Conservation (phyloP, 106 monocot species). For the Amphibolis antarctica region DNA sequence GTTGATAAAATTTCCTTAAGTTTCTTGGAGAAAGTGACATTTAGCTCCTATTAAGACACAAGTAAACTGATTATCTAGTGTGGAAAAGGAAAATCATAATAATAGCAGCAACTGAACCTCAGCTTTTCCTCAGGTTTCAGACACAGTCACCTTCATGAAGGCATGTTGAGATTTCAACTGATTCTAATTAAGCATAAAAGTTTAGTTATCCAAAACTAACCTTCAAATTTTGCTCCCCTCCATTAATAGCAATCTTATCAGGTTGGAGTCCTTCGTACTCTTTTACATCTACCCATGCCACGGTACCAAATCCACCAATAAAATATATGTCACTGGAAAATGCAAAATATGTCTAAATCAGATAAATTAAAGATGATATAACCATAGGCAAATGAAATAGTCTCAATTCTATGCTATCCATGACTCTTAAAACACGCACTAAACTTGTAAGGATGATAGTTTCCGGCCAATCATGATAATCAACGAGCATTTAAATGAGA, state of each 20-base stretch:
- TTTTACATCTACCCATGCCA: constrained; percentile 81
- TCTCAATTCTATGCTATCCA: too few relatives aligned
- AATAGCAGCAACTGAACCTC: neutral
- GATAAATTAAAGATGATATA: too few relatives aligned
- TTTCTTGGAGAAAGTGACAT: constrained; percentile 82
- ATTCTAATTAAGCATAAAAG: neutral
- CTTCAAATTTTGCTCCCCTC: constrained; percentile 76
- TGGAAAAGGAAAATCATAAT: neutral
- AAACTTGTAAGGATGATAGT: too few relatives aligned
- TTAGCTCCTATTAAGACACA: constrained; percentile 53
- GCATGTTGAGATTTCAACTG: neutral
- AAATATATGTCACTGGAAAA: constrained; percentile 76
- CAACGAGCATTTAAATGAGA: too few relatives aligned
- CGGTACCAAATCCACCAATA: constrained; percentile 92
- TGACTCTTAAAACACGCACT: too few relatives aligned
- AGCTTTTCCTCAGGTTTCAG: neutral
- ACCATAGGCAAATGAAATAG: too few relatives aligned
- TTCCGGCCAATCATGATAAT: too few relatives aligned
- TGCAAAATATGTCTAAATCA: neutral
- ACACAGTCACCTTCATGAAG: neutral
- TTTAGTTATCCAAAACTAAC: constrained; percentile 13
- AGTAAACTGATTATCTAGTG: neutral
- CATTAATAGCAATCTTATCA: constrained; percentile 79
- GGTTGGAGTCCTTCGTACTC: constrained; percentile 67
- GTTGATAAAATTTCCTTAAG: constrained; percentile 60